Conservation (phyloP, 1,284 basidiomycete species). For the Ustilago curta region DNA sequence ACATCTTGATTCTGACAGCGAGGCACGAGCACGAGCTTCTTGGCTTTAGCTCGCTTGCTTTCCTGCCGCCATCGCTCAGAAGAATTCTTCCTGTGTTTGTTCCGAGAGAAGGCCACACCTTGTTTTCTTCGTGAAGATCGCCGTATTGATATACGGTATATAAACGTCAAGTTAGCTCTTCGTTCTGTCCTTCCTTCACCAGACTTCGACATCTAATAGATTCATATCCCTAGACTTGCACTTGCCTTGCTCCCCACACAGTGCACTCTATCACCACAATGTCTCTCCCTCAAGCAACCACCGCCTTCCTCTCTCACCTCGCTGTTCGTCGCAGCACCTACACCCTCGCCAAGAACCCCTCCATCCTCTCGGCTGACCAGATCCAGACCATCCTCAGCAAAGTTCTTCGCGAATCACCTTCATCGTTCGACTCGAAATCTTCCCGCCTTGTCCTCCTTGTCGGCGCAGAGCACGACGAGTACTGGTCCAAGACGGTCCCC, state of each 20-base stretch:
- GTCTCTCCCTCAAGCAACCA: constrained; percentile 31
- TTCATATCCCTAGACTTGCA: no score
- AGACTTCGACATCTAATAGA: no score
- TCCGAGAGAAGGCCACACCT: no score
- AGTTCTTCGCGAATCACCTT: constrained; percentile 71
- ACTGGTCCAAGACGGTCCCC: constrained; percentile 70
- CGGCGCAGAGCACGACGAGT: constrained; percentile 70
- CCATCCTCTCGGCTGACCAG: constrained; percentile 68
- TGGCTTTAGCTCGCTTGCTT: no score
- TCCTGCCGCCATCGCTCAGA: no score
- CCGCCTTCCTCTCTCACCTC: constrained; percentile 52
- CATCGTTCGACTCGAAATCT: constrained; percentile 72
- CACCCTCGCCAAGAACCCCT: constrained; percentile 69
- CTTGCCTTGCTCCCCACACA: no score
- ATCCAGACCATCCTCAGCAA: constrained; percentile 70
- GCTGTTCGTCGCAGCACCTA: constrained; percentile 71
- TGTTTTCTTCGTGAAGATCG: no score
- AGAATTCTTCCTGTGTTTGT: no score
- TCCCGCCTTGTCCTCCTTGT: constrained; percentile 71
- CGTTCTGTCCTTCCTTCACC: no score
- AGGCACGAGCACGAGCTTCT: constrained; percentile 3
- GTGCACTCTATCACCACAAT: constrained; percentile 11
- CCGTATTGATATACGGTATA: no score
- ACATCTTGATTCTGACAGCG: constrained; percentile 11
- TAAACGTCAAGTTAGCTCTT: no score